A percentile compares a stretch with the other conserved stretches of the same genome.
phyloP scores from a whole-genome alignment of 1,284 basidiomycete species.

The Cutaneotrichosporon daszewskae region DNA sequence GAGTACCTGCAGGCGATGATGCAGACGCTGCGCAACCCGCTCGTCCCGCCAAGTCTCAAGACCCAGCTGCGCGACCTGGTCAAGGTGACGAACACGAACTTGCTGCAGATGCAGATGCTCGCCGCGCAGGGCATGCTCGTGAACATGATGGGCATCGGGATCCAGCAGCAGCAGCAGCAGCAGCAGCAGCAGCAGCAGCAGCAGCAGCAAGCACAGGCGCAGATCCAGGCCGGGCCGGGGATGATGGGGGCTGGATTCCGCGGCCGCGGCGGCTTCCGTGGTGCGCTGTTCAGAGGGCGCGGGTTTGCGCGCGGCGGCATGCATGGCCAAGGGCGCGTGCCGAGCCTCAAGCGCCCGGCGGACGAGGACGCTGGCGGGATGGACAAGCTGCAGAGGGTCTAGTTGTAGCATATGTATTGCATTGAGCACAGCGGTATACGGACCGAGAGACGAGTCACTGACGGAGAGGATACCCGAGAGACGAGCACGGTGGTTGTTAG shows the following conservation, averaged over 20 bases:
- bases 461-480: no score
- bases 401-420: no score
- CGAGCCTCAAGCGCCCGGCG: slow-evolving; percentile 1
- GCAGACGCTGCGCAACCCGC: slow-evolving; percentile 35
- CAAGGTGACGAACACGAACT: slow-evolving; percentile 33
- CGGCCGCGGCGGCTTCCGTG: slow-evolving; percentile 15
- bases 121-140: slow-evolving; percentile 23
- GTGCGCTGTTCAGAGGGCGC: slow-evolving; percentile 14
- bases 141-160: slow-evolving; percentile 20
- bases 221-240: no score
- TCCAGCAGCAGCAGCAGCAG: no score
- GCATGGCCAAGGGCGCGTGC: background rate
- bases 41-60: slow-evolving; percentile 18
- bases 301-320: slow-evolving; percentile 6
- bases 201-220: no score
- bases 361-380: slow-evolving; percentile 7
- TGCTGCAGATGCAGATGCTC: slow-evolving; percentile 41
- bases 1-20: slow-evolving; percentile 23
- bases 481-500: no score
- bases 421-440: no score
- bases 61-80: slow-evolving; percentile 26
- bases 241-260: background rate
- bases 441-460: no score
- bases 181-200: no score
- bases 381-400: slow-evolving; percentile 20